Evolutionary conservation across 2,329 filamentous ascomycete genomes (phyloP), one percentile per base, ranked within the genome.

Genomic region (Lachnellula occidentalis): DNA sequence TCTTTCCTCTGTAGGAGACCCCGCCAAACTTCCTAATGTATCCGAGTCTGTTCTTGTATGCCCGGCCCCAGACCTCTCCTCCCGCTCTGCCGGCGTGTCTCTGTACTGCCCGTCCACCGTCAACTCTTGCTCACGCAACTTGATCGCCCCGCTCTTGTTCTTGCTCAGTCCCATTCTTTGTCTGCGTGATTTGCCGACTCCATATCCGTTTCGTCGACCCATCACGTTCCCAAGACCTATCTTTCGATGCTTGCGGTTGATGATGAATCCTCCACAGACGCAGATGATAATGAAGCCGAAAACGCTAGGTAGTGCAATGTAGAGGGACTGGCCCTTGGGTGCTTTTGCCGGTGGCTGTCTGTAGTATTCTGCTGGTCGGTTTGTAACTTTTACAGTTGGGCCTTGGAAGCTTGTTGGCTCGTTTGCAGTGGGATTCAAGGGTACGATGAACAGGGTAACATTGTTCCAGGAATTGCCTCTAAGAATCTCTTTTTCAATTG

Each of bases 141-240:
- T 49, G 21, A 67, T 66, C 9, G 48, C 61, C 27, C 46, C 59
- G 4, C 41, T 48, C 14, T 61, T 63, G 34, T 57, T 59, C 39
- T 56, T 61, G 5, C 58, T 53, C 34, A 64, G 34, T 6, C 66
- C 64, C 39, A 69, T 27, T 45, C 66, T 63, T 53, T 67, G 61
- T n/a, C 53, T 54, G 17, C 56, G 56, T 2, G 65, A 67, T 51
- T 66, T 64, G 2, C 64, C 53, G 27, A 57, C 57, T n/a, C 65
- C 64, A 45, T 68, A 68, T 41, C 65, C 65, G 4, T 54, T 60
- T 8, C 61, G 46, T 17, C 66, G 56, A 22, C 66, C 63, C 65
- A 68, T 67, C 3, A 67, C 55, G 56, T 64, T 68, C 8, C 66
- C 65, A 36, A 68, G 54, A 12, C 64, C 66, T 42, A 66, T 67